Evolutionary conservation across 371 early-diverging fungal species (phyloP).

Genomic region (Saksenaea oblongispora): DNA sequence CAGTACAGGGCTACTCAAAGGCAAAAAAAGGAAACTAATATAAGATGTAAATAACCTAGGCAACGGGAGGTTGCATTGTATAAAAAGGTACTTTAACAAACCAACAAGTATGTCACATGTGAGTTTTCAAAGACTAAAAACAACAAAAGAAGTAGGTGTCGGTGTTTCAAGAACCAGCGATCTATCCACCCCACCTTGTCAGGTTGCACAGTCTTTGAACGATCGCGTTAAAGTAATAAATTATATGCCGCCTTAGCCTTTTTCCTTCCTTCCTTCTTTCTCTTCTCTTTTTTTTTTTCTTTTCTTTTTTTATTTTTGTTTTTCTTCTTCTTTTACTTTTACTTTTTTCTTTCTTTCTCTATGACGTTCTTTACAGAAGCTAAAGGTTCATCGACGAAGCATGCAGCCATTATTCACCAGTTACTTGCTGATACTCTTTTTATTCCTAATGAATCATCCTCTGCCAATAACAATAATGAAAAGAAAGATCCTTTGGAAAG

Average conservation of each 20-base stretch:
- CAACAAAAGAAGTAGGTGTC: neutral
- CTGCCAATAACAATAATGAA: conserved; percentile 16
- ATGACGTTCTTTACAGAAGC: neutral
- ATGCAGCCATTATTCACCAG: conserved; percentile 12
- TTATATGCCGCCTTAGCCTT: neutral
- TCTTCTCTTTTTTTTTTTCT: conserved; percentile 1
- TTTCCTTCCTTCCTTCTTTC: neutral
- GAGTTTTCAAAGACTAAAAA: neutral
- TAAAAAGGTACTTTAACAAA: neutral
- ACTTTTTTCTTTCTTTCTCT: neutral
- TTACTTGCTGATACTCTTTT: conserved; percentile 13
- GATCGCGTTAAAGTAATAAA: conserved; percentile 5
- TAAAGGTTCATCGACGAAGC: neutral
- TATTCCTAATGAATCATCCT: conserved; percentile 1
- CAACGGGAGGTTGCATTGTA: neutral
- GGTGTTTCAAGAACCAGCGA: conserved; percentile 2
- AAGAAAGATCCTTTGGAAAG: conserved; percentile 50
- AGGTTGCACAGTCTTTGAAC: neutral
- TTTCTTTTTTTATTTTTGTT: neutral
- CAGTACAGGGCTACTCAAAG: neutral
- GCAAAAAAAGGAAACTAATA: neutral
- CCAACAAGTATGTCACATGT: neutral
- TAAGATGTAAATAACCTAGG: neutral
- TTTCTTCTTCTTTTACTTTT: no score
- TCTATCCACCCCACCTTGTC: neutral